Evolutionary conservation across 2,329 filamentous ascomycete species (phyloP), one percentile per base, ranked within the genome.

Genomic region (Cladosporium cucumerinum): DNA sequence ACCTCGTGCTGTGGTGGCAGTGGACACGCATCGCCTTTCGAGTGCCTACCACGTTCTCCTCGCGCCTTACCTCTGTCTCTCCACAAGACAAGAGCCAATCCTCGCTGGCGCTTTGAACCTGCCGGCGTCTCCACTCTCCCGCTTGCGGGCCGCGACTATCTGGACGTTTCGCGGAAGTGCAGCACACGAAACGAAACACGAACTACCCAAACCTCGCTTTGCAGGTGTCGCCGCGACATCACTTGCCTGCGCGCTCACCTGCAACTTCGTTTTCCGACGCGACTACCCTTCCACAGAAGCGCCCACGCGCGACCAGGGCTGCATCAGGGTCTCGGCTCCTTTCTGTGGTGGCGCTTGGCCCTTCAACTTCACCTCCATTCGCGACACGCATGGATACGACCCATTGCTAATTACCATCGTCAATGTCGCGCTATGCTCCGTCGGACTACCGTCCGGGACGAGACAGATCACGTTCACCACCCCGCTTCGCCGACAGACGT

Each of bases 401-500:
- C 43, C 30, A 51, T 64, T 36, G 28, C 60, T 62, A 55, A 62
- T 43, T 54, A 51, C 61, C 39, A 48, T 32, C 28, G 61, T 64
- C 61, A 64, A 72, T 73, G 71, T 73, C 71, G 58, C 71, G 72
- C 69, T 78, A 78, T 72, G 75, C 76, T 66, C 72, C 73, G 60
- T 70, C 70, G 62, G 78, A 79, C 59, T 77, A 76, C 64, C 76
- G 78, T 66, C 76, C 74, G 60, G 75, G 79, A 64, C 83, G 89
- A 73, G 89, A 92, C 72, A 84, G 89, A 69, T 92, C 89, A 25
- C 88, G 90, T 69, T 92, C 89, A 28, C 88, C 89, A 58, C 86
- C 87, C 69, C 85, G 88, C 66, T 92, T 92, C 52, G 43, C 43
- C 72, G 90, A 93, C 74, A 85, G 89, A 67, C 86, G 91, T 64